phyloP scores from a whole-genome alignment of 148 eudicot species.

The Rhododendron kiyosumense region DNA sequence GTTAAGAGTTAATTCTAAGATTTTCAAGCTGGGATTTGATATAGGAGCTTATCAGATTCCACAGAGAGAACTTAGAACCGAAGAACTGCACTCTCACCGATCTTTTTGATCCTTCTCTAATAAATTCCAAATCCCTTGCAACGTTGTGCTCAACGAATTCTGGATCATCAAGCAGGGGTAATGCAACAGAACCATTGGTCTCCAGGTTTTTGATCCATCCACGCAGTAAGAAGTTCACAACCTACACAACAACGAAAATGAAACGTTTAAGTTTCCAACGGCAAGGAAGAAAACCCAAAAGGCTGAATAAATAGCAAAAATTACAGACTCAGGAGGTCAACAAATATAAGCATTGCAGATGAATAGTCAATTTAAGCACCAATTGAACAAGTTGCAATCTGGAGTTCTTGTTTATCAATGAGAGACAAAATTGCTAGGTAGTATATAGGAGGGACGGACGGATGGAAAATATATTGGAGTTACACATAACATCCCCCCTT shows the following conservation, averaged over 20 bases:
- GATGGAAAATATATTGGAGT: not conserved
- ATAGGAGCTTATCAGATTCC: slow-evolving; percentile 57
- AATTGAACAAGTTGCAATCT: not conserved
- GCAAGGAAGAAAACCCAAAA: not conserved
- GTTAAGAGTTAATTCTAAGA: slow-evolving; percentile 20
- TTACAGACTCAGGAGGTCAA: not conserved
- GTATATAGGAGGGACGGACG: not conserved
- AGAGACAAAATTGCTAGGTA: not conserved
- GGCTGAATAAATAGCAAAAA: not conserved
- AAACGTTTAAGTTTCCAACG: not conserved
- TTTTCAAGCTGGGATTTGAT: slow-evolving; percentile 30
- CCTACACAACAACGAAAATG: slow-evolving; percentile 30
- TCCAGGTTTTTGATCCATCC: slow-evolving; percentile 83
- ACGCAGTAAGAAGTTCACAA: slow-evolving; percentile 69
- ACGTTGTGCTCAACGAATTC: slow-evolving; percentile 29
- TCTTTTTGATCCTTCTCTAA: slow-evolving; percentile 57
- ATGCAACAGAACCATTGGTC: slow-evolving; percentile 45
- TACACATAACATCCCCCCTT: too few species aligned
- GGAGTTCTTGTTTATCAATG: not conserved
- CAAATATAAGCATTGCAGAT: not conserved
- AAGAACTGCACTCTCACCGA: slow-evolving; percentile 50
- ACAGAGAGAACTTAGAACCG: slow-evolving; percentile 53
- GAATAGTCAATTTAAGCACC: not conserved
- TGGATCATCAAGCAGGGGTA: slow-evolving; percentile 63
- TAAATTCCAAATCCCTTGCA: slow-evolving; percentile 57